Evolutionary conservation across 2,329 filamentous ascomycete genomes (phyloP), one percentile per base, ranked within the genome.

Genomic region (Colletotrichum lupini): DNA sequence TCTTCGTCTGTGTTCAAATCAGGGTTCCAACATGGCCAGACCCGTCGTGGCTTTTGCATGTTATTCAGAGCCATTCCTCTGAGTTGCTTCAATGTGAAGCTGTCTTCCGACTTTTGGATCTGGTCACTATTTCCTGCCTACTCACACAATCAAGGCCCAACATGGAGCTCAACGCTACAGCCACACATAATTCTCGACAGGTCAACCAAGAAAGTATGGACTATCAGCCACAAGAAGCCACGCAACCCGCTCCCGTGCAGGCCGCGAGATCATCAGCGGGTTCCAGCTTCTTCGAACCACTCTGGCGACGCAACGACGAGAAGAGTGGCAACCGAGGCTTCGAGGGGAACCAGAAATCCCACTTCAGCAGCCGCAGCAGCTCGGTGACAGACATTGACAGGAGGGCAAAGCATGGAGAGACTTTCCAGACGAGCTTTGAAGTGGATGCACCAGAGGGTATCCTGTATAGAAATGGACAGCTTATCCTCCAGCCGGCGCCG

Each of bases 391-490:
- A 42, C 9, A 26, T 28, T 5, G 32, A 57, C 6, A 32, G 42
- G 32, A 28, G 37, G 11, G 22, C 56, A 6, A 42, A 46, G 52
- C 52, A 56, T 24, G 62, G 26, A 16, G 62, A 28, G n/a, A 24
- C 28, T 12, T 67, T 35, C 30, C 28, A 35, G n/a, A 46, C 37
- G 5, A 35, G 3, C 32, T 60, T 37, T 3, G 28, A 42, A 11
- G 52, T 26, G 9, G 52, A 65, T 1, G 55, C 56, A 11, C 35
- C n/a, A 11, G 67, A 73, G 7, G 70, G 60, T 12, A 26, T 58
- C 4, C 70, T 73, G 8, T 73, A 65, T 35, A 30, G 12, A 11
- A 42, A 73, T n/a, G 70, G 70, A 6, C 60, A 61, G 12, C 70
- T 73, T 11, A 30, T 73, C 3, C 60, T 73, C 0, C 67, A 73